Base-by-base conservation (phyloP, 148 eudicot species). In the Heliosperma pusillum region DNA sequence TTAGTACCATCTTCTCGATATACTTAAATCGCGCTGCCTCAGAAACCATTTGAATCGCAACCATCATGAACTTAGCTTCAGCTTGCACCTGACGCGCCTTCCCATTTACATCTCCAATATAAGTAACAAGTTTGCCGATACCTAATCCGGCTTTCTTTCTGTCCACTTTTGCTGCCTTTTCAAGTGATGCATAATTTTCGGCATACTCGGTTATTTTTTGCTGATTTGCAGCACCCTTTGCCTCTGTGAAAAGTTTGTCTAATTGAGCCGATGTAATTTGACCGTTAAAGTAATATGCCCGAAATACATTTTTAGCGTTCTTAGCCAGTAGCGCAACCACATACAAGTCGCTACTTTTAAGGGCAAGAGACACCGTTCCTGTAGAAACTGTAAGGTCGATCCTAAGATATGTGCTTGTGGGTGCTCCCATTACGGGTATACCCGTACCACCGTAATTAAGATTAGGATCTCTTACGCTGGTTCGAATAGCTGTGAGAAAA, bases 211-310 rank as follows among this genome's bases (percentile, higher is more conserved):
- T 36, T 15, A 71, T 55, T 20, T 2, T 12, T n/a, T 56, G 5
- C 1, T 57, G 74, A n/a, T 72, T 57, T 2, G 42, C 12, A 0
- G 0, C n/a, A 10, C 74, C 74, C 60, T n/a, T 33, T 10, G 74
- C 74, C 65, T 72, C 74, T 10, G 74, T 47, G 50, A 71, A 71
- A 2, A 71, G 64, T 0, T 24, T 30, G 16, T 56, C 45, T 33
- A 30, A 30, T 9, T 59, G 44, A 36, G 42, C 65, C 0, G 27
- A 9, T 3, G 65, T 22, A 10, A 60, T 33, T n/a, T 19, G 29
- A 7, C 11, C 22, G 4, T 33, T 17, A 36, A 72, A 72, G 52
- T 29, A 58, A 57, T 71, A 59, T 2, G 36, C 63, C 3, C 20
- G 8, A 56, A 1, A 13, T 40, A 17, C 19, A 0, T 7, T 29